Conservation (phyloP, 305 asterid species). For the Fraxinus platypoda region DNA sequence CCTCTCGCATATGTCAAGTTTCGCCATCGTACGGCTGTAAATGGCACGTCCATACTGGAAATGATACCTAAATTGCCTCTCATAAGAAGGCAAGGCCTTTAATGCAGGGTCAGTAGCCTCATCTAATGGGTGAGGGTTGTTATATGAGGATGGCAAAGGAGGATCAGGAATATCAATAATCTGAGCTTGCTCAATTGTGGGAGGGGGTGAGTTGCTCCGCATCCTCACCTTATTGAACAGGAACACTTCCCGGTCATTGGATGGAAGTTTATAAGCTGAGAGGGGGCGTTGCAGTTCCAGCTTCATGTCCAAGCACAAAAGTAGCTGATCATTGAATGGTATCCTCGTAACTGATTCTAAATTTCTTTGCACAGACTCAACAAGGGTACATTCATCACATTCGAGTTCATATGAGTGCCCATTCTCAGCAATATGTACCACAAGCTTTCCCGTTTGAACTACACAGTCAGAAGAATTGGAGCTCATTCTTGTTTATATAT, state of each 20-base stretch:
- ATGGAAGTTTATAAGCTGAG: constrained; percentile 75
- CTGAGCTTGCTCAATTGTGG: constrained; percentile 60
- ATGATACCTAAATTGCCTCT: constrained; percentile 87
- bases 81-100: constrained; percentile 85
- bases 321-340: constrained; percentile 71
- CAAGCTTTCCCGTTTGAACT: constrained; percentile 71
- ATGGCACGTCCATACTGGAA: constrained; percentile 75
- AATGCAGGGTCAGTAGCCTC: constrained; percentile 89
- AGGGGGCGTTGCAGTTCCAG: constrained; percentile 72
- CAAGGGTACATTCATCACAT: constrained; percentile 65
- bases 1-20: constrained; percentile 58
- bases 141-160: constrained; percentile 47
- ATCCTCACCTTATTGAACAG: constrained; percentile 78
- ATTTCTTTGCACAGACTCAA: constrained; percentile 65
- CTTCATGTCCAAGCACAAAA: constrained; percentile 85
- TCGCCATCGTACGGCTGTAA: constrained; percentile 59
- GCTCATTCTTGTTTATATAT: constrained; percentile 42
- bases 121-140: constrained; percentile 68
- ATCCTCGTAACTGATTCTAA: constrained; percentile 66
- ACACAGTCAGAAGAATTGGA: constrained; percentile 52
- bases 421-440: constrained; percentile 81
- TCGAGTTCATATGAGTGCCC: constrained; percentile 75
- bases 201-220: constrained; percentile 68
- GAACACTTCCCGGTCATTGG: constrained; percentile 70
- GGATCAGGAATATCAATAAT: constrained; percentile 66